These are phyloP conservation scores for Sphaerosporella brunnea DNA, from an alignment of 495 filamentous ascomycete species.

Conservation along the genomic window DNA sequence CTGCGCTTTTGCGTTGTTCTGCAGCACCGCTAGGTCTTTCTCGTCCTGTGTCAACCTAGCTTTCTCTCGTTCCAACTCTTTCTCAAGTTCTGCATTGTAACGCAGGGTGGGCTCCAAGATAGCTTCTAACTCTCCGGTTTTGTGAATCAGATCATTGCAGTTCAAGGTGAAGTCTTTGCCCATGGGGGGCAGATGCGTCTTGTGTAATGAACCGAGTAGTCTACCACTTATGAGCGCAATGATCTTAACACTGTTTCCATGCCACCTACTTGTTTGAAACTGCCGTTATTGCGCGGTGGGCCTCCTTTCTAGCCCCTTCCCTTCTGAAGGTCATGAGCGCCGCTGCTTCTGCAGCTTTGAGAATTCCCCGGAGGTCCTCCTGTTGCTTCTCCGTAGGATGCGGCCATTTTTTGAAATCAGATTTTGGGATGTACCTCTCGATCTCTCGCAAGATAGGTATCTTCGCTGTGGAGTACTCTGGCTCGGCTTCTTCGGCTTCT, in stretches of 20 bases:
- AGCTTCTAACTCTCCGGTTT: constrained; percentile 17
- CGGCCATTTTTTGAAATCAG: constrained; percentile 15
- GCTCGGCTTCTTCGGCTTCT: not conserved
- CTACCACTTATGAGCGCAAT: constrained; percentile 1
- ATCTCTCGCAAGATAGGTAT: not conserved
- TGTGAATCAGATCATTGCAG: constrained; percentile 18
- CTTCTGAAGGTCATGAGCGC: constrained; percentile 19
- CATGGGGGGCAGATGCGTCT: constrained; percentile 16
- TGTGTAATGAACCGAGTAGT: constrained; percentile 10
- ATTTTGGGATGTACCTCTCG: constrained; percentile 12
- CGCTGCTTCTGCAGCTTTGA: constrained; percentile 16
- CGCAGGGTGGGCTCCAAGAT: constrained; percentile 19
- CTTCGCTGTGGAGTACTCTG: not conserved
- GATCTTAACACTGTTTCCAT: not conserved
- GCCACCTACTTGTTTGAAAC: not conserved
- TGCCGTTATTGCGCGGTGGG: constrained; percentile 12
- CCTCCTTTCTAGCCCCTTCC: constrained; percentile 14
- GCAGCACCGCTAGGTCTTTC: constrained; percentile 10
- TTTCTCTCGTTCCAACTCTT: constrained; percentile 16
- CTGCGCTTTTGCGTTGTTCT: constrained; percentile 17
- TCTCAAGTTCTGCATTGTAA: constrained; percentile 21
- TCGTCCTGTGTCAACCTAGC: constrained; percentile 14
- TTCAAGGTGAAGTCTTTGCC: constrained; percentile 17
- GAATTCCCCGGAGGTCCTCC: constrained; percentile 15
- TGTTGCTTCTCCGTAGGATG: constrained; percentile 8